A percentile compares a stretch with the other conserved stretches of the same genome.
Evolutionary conservation across 2,329 filamentous ascomycete genomes (phyloP).

Genomic region (Fusarium irregulare): DNA sequence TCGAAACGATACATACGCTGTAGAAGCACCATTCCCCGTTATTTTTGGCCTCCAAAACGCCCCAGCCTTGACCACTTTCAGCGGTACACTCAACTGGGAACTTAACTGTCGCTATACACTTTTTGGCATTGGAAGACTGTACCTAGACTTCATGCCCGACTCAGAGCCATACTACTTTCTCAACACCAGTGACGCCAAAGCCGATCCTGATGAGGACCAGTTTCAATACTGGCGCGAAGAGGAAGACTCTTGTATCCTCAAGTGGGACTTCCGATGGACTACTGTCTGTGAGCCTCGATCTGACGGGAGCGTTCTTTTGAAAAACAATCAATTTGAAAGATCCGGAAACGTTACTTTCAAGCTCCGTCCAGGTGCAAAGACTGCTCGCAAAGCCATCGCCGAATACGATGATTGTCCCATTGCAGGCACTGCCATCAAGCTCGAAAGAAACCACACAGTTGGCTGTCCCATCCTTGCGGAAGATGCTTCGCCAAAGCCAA

Average conservation of each 20-base stretch:
- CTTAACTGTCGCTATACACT: constrained; percentile 18
- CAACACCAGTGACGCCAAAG: constrained; percentile 19
- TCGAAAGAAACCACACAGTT: constrained; percentile 22
- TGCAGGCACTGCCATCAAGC: constrained; percentile 15
- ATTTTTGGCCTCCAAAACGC: constrained; percentile 34
- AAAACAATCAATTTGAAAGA: constrained; percentile 19
- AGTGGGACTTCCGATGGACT: constrained; percentile 25
- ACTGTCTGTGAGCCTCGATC: constrained; percentile 14
- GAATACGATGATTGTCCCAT: constrained; percentile 20
- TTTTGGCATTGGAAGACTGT: constrained; percentile 15
- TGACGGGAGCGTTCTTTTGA: constrained; percentile 20
- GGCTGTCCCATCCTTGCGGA: constrained; percentile 16
- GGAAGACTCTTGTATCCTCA: constrained; percentile 17
- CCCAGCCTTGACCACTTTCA: constrained; percentile 22
- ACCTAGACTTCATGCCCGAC: constrained; percentile 16
- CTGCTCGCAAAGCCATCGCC: constrained; percentile 6
- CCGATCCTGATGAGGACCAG: constrained; percentile 20
- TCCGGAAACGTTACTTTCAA: constrained; percentile 16
- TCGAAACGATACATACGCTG: constrained; percentile 26
- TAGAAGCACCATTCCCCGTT: constrained; percentile 26
- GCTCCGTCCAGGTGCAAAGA: constrained; percentile 14
- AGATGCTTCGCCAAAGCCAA: constrained; percentile 20
- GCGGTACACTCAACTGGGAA: constrained; percentile 20
- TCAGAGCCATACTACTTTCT: constrained; percentile 24
- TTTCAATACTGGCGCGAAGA: constrained; percentile 25